Evolutionary conservation across 768 basidiomycete species (phyloP), one percentile per base, ranked within the genome.

Genomic region (Pleurotus cornucopiae): DNA sequence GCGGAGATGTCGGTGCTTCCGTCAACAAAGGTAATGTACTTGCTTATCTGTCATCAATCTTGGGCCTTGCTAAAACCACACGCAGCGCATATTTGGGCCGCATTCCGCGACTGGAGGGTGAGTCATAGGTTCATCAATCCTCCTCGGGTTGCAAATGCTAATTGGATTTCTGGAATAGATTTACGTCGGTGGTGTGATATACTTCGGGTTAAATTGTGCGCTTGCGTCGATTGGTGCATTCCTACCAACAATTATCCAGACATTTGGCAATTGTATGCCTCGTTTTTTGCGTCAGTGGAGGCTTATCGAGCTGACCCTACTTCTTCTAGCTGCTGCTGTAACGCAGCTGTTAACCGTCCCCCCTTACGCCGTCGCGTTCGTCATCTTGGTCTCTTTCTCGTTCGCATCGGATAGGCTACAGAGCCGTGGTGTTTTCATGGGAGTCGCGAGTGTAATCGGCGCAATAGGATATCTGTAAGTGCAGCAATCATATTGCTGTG

Each of bases 291-390:
- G 23, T 25, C 5, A 1, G 23, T 25, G 23, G 23, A 5, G 23
- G 1, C 2, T 47, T 5, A 23, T 47, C 12, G 12, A 6, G 11
- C 26, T 23, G 23, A 25, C 2, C n/a, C 23, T 25, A 25, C 5
- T 25, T 3, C 14, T 11, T 25, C 14, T 55, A 89, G 88, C 80
- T 26, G 78, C 81, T 59, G 86, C 88, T 14, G 67, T 76, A 25
- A 83, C 87, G 0, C 89, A 93, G 61, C 64, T 92, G 1, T 76
- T 90, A 46, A 90, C 90, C 0, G 89, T 93, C 4, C 89, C 90
- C 3, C 91, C 91, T 2, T 92, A 93, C 63, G 85, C 83, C 1
- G 83, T 86, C 18, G 81, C 85, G 2, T 81, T 88, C 1, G 70
- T 84, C 7, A 76, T 89, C 18, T 73, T 91, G 34, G 72, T 83